A percentile compares a stretch with the other conserved stretches of the same genome.
Conservation (phyloP, 1,284 basidiomycete genomes). For the Apiotrichum gamsii region DNA sequence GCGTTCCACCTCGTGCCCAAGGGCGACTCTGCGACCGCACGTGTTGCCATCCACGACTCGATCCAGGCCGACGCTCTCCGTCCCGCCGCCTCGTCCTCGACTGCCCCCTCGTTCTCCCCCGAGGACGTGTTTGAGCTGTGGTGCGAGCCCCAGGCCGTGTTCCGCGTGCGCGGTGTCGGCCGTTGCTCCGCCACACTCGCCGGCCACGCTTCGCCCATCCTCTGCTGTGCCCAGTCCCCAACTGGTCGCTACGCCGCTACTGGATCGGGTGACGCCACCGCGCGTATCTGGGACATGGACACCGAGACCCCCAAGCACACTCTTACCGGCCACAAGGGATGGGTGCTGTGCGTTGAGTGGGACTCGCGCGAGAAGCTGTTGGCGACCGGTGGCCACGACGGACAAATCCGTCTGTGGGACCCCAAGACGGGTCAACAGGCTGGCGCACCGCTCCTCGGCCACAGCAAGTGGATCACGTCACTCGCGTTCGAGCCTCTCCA, state of each 20-base stretch:
- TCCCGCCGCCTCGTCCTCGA: constrained; percentile 48
- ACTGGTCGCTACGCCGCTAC: constrained; percentile 87
- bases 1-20: constrained; percentile 68
- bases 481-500: constrained; percentile 96
- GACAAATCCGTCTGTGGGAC: constrained; percentile 83
- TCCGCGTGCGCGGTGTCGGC: constrained; percentile 86
- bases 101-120: constrained; percentile 55
- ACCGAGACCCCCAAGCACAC: constrained; percentile 88
- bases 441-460: constrained; percentile 80
- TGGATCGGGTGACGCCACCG: constrained; percentile 89
- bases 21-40: constrained; percentile 47
- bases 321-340: constrained; percentile 81
- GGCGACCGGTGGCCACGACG: constrained; percentile 86
- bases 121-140: constrained; percentile 82
- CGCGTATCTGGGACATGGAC: constrained; percentile 87
- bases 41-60: constrained; percentile 72
- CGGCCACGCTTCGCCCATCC: constrained; percentile 89
- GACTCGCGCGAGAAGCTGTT: constrained; percentile 82
- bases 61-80: constrained; percentile 70
- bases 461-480: constrained; percentile 96
- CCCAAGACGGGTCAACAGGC: constrained; percentile 76
- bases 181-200: constrained; percentile 81
- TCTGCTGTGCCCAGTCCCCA: constrained; percentile 92
- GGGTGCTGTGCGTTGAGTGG: constrained; percentile 97
- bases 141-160: constrained; percentile 92